Evolutionary conservation across 139 green algal species (phyloP).

Genomic region (Chlamydomonas eustigma): DNA sequence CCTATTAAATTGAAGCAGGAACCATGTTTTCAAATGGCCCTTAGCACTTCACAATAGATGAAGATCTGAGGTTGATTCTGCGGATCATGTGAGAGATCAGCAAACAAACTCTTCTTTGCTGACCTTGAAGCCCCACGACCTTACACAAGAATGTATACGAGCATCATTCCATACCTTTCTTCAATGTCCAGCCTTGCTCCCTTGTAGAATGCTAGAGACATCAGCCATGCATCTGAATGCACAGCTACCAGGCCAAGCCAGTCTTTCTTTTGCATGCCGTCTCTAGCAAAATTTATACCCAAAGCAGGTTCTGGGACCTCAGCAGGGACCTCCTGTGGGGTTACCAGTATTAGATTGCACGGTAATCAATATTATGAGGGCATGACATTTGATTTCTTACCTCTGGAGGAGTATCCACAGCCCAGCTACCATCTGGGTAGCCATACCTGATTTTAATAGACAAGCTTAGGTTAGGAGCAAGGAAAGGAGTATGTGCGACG

Average conservation of each 20-base stretch:
- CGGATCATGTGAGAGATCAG: too few relatives aligned
- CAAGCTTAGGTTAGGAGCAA: too few relatives aligned
- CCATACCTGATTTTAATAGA: constrained; percentile 42
- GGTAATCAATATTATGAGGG: not conserved
- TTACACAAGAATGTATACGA: too few relatives aligned
- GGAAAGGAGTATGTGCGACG: too few relatives aligned
- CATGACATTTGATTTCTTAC: constrained; percentile 13
- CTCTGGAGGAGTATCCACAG: constrained; percentile 64
- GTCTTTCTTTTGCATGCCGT: constrained; percentile 72
- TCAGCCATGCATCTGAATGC: constrained; percentile 90
- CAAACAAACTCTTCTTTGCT: too few relatives aligned
- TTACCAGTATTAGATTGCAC: constrained; percentile 27
- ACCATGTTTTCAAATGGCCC: too few relatives aligned
- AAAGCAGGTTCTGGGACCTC: constrained; percentile 86
- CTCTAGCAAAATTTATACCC: constrained; percentile 31
- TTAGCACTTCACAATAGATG: too few relatives aligned
- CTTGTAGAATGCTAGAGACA: constrained; percentile 91
- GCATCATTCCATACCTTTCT: too few relatives aligned
- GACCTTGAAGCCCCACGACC: too few relatives aligned
- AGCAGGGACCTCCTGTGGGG: constrained; percentile 85
- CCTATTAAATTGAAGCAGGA: too few relatives aligned
- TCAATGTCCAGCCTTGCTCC: constrained; percentile 76
- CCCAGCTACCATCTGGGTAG: constrained; percentile 66
- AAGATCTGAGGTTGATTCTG: too few relatives aligned
- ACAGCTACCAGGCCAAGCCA: constrained; percentile 94